Base-by-base conservation (phyloP, 148 eudicot genomes). In the Bassia scoparia region DNA sequence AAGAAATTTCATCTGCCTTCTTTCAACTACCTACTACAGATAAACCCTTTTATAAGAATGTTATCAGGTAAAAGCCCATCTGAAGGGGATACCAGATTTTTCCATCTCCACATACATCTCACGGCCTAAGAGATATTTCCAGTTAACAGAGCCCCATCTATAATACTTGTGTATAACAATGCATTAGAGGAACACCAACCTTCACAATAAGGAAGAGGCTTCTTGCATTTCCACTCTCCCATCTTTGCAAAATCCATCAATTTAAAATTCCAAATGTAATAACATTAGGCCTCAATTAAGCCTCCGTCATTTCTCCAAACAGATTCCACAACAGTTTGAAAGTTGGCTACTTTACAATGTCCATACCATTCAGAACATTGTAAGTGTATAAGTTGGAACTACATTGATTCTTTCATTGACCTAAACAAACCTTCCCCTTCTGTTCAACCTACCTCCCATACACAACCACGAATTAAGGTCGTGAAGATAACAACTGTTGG, bases 401-500 rank as follows among this genome's bases (percentile, higher is more conserved):
- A 88, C 77, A 52, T 83, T 30, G 72, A 77, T 48, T 79, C 80
- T 63, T 66, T 68, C 97, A 91, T 94, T 30, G 24, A 70, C 63
- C 61, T 76, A 71, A 91, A 81, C 68, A 82, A 63, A 15, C 69
- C 71, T 55, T 88, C 93, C 2, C 88, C 98, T 78, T 88, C 96
- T 33, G 73, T 52, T n/a, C 75, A 91, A 77, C 75, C 79, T 86
- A 62, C 88, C 33, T 73, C 79, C 85, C 5, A 62, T 76, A 69
- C 96, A 91, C 62, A 88, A 18, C 93, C 87, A 54, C 78, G 80
- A 68, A 94, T 84, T 54, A 94, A 58, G 29, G 85, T 88, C 4
- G 96, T 94, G 77, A 80, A 91, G 72, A 87, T 73, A 71, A 89
- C 91, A 71, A 91, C 88, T 0, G 81, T 86, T 0, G 89, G 91